Percentiles rank a stretch among this genome's conserved stretches.
phyloP scores from a whole-genome alignment of 2,329 filamentous ascomycete species.

The Calonectria pseudoreteaudii region DNA sequence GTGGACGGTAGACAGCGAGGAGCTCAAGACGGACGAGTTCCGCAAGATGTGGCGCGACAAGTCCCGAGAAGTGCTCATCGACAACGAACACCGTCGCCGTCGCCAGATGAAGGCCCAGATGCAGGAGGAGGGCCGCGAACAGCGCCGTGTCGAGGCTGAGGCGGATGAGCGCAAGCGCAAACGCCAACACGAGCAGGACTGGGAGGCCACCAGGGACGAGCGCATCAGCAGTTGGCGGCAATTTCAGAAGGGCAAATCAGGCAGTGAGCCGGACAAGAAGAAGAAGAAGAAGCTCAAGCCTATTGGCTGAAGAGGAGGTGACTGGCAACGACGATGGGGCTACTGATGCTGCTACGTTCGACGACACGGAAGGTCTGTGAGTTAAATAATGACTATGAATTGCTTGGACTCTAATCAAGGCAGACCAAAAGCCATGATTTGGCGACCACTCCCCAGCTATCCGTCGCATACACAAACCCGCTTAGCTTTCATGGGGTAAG shows the following conservation, averaged over 20 bases:
- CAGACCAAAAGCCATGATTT: conserved; percentile 36
- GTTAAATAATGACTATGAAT: conserved; percentile 45
- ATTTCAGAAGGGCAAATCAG: conserved; percentile 81
- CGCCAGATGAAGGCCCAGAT: conserved; percentile 93
- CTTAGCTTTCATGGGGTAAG: conserved; percentile 31
- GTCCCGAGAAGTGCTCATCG: conserved; percentile 88
- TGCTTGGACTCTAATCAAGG: conserved; percentile 47
- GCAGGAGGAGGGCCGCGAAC: conserved; percentile 94
- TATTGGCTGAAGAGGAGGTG: conserved; percentile 58
- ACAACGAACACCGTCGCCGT: conserved; percentile 87
- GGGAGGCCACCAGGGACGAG: conserved; percentile 92
- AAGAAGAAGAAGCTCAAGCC: conserved; percentile 80
- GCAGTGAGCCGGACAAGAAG: conserved; percentile 63
- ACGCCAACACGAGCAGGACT: conserved; percentile 92
- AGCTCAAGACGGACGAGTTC: conserved; percentile 87
- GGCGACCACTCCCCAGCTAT: conserved; percentile 16
- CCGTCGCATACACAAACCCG: conserved; percentile 21
- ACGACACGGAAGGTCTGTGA: conserved; percentile 44
- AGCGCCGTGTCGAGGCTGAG: conserved; percentile 88
- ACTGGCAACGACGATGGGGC: background rate
- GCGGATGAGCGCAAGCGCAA: conserved; percentile 83
- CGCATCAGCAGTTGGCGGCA: conserved; percentile 94
- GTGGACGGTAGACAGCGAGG: conserved; percentile 88
- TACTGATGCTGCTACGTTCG: conserved; percentile 26
- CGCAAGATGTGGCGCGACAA: conserved; percentile 90